Conservation (phyloP, 2,329 filamentous ascomycete species). For the Penicillium freii region DNA sequence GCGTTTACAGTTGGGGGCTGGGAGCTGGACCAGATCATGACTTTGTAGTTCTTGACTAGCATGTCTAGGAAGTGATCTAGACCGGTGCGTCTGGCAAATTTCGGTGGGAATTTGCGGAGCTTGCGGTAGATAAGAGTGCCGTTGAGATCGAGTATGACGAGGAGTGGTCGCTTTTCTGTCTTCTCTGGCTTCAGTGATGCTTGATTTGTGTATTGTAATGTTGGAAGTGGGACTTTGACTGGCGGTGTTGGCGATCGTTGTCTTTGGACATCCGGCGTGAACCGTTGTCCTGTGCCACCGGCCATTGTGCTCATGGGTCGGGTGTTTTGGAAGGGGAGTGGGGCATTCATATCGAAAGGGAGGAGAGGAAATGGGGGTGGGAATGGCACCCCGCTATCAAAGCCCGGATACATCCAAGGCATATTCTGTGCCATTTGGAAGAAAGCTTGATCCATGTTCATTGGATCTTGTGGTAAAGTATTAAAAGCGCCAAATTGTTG, state of each 20-base stretch:
- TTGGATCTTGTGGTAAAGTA: slow-evolving; percentile 1
- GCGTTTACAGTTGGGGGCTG: slow-evolving; percentile 66
- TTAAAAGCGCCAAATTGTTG: slow-evolving; percentile 8
- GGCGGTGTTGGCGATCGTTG: slow-evolving; percentile 13
- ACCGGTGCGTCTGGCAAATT: slow-evolving; percentile 66
- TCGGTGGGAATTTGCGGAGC: slow-evolving; percentile 48
- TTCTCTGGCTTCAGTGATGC: slow-evolving; percentile 47
- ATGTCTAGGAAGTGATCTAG: slow-evolving; percentile 69
- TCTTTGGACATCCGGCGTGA: slow-evolving; percentile 3
- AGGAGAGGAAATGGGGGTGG: slow-evolving; percentile 11
- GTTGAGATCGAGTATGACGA: slow-evolving; percentile 89
- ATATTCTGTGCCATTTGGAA: slow-evolving; percentile 5
- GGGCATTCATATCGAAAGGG: slow-evolving; percentile 8
- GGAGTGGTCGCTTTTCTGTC: slow-evolving; percentile 58
- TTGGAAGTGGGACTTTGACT: slow-evolving; percentile 53
- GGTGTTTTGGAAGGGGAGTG: slow-evolving; percentile 10
- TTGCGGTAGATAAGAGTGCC: slow-evolving; percentile 81
- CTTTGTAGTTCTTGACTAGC: slow-evolving; percentile 69
- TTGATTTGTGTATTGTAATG: slow-evolving; percentile 58
- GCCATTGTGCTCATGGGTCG: slow-evolving; percentile 21
- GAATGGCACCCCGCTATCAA: background rate
- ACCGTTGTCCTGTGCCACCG: background rate
- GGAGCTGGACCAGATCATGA: slow-evolving; percentile 92
- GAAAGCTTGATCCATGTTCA: slow-evolving; percentile 9
- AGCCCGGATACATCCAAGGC: background rate